phyloP scores from a whole-genome alignment of 148 eudicot species.

The Fagopyrum esculentum region DNA sequence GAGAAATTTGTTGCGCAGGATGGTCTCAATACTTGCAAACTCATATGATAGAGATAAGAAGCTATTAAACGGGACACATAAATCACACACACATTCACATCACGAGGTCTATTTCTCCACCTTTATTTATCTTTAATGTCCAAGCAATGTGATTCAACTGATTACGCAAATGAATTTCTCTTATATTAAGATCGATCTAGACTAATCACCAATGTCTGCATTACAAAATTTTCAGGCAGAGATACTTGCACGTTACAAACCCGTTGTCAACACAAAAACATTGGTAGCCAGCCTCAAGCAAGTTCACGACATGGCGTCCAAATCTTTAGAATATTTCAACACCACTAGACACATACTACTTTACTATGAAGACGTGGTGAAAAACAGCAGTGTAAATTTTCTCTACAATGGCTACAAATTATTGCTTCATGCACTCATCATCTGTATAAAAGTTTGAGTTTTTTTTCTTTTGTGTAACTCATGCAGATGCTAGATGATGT shows the following conservation, averaged over 20 bases:
- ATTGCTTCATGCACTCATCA: not conserved
- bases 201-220: not conserved
- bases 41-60: constrained; percentile 61
- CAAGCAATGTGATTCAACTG: too few relatives aligned
- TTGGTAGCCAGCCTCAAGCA: constrained; percentile 50
- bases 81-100: constrained; percentile 76
- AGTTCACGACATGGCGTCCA: constrained; percentile 39
- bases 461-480: not conserved
- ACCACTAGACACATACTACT: constrained; percentile 66
- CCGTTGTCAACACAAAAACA: constrained; percentile 43
- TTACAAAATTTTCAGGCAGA: constrained; percentile 49
- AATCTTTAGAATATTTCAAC: constrained; percentile 53
- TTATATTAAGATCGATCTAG: constrained; percentile 5
- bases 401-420: not conserved
- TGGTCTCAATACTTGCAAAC: constrained; percentile 79
- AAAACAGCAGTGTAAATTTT: constrained; percentile 52
- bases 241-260: constrained; percentile 73
- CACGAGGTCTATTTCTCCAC: constrained; percentile 43
- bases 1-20: constrained; percentile 72
- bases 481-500: constrained; percentile 52
- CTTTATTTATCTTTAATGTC: constrained; percentile 7
- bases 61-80: constrained; percentile 71
- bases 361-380: constrained; percentile 70
- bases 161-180: not conserved
- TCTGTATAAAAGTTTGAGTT: not conserved